These are phyloP conservation scores for Dactylellina leptospora DNA, from an alignment of 2,329 filamentous ascomycete genomes.

Conservation along the genomic window DNA sequence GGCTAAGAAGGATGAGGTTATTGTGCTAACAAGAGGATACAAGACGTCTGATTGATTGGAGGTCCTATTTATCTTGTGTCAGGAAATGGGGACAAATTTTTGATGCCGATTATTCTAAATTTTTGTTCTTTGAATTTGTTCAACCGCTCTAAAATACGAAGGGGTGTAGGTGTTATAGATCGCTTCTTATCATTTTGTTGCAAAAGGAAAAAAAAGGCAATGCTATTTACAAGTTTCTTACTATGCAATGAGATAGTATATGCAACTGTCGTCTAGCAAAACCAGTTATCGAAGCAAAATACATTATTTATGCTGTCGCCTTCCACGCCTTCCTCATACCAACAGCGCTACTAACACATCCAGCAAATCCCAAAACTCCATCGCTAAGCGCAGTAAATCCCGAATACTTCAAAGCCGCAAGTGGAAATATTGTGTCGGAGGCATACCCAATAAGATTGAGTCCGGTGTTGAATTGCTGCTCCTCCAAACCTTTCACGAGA, in stretches of 20 bases:
- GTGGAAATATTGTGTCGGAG: slow-evolving; percentile 40
- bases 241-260: not conserved
- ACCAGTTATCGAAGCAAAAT: too few species aligned
- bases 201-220: too few species aligned
- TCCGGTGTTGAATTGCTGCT: slow-evolving; percentile 29
- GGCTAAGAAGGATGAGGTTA: too few species aligned
- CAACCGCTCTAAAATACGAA: too few species aligned
- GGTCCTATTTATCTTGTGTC: too few species aligned
- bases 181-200: too few species aligned
- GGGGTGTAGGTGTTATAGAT: too few species aligned
- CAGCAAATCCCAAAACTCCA: slow-evolving; percentile 46
- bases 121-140: too few species aligned
- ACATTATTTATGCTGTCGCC: slow-evolving; percentile 26
- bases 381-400: slow-evolving; percentile 40
- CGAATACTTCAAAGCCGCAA: slow-evolving; percentile 41
- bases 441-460: slow-evolving; percentile 24
- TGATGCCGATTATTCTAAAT: too few species aligned
- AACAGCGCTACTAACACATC: slow-evolving; percentile 45
- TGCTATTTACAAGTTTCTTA: not conserved
- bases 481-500: slow-evolving; percentile 30
- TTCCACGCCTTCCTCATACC: slow-evolving; percentile 50
- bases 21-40: too few species aligned
- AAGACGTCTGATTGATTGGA: too few species aligned
- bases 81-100: too few species aligned
- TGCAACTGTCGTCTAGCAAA: not conserved